These are phyloP conservation scores for Ceratocystis papillata DNA, from an alignment of 2,329 filamentous ascomycete genomes.

Conservation along the genomic window DNA sequence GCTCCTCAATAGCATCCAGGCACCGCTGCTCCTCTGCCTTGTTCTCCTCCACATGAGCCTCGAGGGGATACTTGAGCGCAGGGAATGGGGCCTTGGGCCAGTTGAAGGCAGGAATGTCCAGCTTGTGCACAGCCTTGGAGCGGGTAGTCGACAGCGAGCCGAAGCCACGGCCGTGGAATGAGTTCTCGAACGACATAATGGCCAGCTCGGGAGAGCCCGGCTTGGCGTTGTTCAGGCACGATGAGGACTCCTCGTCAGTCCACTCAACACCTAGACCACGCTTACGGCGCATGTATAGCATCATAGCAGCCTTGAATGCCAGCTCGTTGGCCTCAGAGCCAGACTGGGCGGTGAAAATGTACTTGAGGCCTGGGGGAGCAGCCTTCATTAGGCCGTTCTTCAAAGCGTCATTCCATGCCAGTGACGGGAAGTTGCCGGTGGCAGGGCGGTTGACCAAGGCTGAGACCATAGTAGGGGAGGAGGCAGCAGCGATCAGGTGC, in stretches of 20 bases:
- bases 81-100: slow-evolving; percentile 89
- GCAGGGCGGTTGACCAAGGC: slow-evolving; percentile 81
- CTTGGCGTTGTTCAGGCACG: slow-evolving; percentile 66
- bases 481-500: slow-evolving; percentile 55
- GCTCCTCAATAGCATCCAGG: slow-evolving; percentile 69
- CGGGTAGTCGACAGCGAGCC: slow-evolving; percentile 68
- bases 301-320: slow-evolving; percentile 91
- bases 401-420: slow-evolving; percentile 72
- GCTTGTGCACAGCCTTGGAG: slow-evolving; percentile 74
- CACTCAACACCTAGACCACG: slow-evolving; percentile 80
- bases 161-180: slow-evolving; percentile 80
- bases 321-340: slow-evolving; percentile 91
- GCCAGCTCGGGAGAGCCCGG: slow-evolving; percentile 68
- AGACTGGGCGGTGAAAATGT: slow-evolving; percentile 83
- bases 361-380: slow-evolving; percentile 70
- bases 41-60: slow-evolving; percentile 69
- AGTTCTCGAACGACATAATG: slow-evolving; percentile 79
- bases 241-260: slow-evolving; percentile 61
- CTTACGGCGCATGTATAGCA: slow-evolving; percentile 65
- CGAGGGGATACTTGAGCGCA: slow-evolving; percentile 72
- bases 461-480: slow-evolving; percentile 65
- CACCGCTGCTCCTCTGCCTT: slow-evolving; percentile 69
- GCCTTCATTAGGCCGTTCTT: slow-evolving; percentile 70
- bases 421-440: slow-evolving; percentile 79
- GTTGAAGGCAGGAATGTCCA: slow-evolving; percentile 79